These are phyloP conservation scores for Rauvolfia tetraphylla DNA, from an alignment of 257 asterid species.

Conservation along the genomic window DNA sequence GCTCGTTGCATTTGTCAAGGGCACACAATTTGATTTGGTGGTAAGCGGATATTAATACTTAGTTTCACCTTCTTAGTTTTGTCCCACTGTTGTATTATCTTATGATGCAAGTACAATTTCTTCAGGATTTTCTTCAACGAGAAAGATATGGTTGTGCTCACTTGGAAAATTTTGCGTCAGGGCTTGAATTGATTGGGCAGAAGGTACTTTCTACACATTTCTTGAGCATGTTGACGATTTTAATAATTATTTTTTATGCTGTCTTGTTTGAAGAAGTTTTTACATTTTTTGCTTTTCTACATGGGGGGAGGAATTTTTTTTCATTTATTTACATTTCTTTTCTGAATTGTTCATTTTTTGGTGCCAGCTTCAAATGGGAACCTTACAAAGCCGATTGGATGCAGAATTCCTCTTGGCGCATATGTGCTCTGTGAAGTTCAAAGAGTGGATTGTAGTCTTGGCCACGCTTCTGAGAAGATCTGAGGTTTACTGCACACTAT, in stretches of 20 bases:
- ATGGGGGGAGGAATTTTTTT: neutral
- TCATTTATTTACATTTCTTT: conserved; percentile 9
- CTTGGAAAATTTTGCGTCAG: conserved; percentile 88
- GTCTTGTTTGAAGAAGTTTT: neutral
- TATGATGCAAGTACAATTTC: conserved; percentile 19
- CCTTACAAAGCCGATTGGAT: conserved; percentile 89
- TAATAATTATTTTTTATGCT: neutral
- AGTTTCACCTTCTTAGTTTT: conserved; percentile 9
- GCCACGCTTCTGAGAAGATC: conserved; percentile 96
- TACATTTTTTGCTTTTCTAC: neutral
- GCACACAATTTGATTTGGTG: conserved; percentile 99
- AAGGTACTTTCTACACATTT: conserved; percentile 48
- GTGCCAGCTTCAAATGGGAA: conserved; percentile 86
- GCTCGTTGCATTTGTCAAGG: conserved; percentile 97
- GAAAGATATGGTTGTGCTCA: conserved; percentile 94
- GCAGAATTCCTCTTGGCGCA: conserved; percentile 96
- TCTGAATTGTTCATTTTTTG: conserved; percentile 18
- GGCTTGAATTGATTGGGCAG: conserved; percentile 90
- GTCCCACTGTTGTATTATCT: conserved; percentile 7
- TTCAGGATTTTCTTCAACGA: conserved; percentile 95
- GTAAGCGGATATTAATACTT: conserved; percentile 35
- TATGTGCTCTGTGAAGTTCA: conserved; percentile 97
- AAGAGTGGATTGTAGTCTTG: conserved; percentile 97
- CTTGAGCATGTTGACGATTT: neutral
- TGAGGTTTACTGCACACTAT: conserved; percentile 54